These are phyloP conservation scores for Kalanchoe fedtschenkoi DNA, from an alignment of 164 flowering plant species.

Conservation along the genomic window DNA sequence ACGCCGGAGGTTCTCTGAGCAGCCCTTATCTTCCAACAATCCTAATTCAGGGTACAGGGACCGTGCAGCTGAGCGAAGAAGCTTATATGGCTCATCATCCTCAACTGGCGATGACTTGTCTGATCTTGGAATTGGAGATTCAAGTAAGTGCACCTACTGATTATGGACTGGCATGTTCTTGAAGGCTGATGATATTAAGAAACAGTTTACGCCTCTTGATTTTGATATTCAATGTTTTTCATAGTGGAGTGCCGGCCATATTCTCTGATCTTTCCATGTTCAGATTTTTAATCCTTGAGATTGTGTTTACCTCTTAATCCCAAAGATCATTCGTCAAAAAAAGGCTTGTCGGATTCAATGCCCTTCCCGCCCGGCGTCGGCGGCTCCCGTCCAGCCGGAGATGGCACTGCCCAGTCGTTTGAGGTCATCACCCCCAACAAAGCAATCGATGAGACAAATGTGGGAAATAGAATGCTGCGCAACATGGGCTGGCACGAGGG, in stretches of 20 bases:
- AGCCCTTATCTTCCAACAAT: constrained; percentile 38
- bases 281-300: constrained; percentile 41
- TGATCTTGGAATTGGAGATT: constrained; percentile 41
- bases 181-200: not conserved
- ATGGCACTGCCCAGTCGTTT: constrained; percentile 37
- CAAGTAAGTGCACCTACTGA: constrained; percentile 57
- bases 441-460: constrained; percentile 89
- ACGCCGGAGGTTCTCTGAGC: constrained; percentile 89
- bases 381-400: constrained; percentile 56
- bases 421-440: constrained; percentile 86
- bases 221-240: not conserved
- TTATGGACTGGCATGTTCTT: constrained; percentile 7
- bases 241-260: not conserved
- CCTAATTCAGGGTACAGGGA: constrained; percentile 73
- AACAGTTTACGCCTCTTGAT: not conserved
- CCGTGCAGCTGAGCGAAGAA: constrained; percentile 97
- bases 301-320: constrained; percentile 24
- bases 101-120: constrained; percentile 43
- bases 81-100: constrained; percentile 75
- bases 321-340: constrained; percentile 64
- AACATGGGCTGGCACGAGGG: constrained; percentile 99
- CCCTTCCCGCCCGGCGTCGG: constrained; percentile 99
- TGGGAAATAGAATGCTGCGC: constrained; percentile 95
- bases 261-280: constrained; percentile 9
- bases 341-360: constrained; percentile 67